These are phyloP conservation scores for Trametes meyenii DNA, from an alignment of 768 basidiomycete species.

Conservation along the genomic window DNA sequence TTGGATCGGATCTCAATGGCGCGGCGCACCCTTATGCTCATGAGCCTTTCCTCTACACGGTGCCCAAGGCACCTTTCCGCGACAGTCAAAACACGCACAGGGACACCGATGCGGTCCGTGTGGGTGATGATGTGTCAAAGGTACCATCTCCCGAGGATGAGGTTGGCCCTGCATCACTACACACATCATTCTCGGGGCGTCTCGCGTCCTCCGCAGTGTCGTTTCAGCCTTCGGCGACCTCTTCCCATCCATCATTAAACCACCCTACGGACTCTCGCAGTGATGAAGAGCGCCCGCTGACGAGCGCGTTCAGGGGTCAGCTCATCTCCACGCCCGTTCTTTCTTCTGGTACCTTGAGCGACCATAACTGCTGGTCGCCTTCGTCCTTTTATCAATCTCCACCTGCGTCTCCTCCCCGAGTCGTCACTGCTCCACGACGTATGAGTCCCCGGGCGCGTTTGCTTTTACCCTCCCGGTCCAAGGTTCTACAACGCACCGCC, in stretches of 20 bases:
- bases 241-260: neutral
- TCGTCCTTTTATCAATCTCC: constrained; percentile 4
- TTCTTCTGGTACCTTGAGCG: neutral
- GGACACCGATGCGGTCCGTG: neutral
- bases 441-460: neutral
- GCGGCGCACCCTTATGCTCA: constrained; percentile 4
- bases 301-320: constrained; percentile 16
- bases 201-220: neutral
- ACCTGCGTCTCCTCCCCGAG: constrained; percentile 1
- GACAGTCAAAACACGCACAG: neutral
- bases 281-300: constrained; percentile 7
- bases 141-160: neutral
- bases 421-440: neutral
- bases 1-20: neutral
- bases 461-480: neutral
- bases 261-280: neutral
- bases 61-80: constrained; percentile 6
- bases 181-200: neutral
- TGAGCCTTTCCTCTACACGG: constrained; percentile 17
- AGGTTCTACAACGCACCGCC: constrained; percentile 7
- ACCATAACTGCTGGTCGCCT: neutral
- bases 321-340: constrained; percentile 5
- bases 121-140: neutral
- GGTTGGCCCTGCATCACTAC: neutral
- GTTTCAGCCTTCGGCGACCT: neutral